These are phyloP conservation scores for Tuctoria greenei DNA, from an alignment of 176 grass and related monocot species.

Conservation along the genomic window DNA sequence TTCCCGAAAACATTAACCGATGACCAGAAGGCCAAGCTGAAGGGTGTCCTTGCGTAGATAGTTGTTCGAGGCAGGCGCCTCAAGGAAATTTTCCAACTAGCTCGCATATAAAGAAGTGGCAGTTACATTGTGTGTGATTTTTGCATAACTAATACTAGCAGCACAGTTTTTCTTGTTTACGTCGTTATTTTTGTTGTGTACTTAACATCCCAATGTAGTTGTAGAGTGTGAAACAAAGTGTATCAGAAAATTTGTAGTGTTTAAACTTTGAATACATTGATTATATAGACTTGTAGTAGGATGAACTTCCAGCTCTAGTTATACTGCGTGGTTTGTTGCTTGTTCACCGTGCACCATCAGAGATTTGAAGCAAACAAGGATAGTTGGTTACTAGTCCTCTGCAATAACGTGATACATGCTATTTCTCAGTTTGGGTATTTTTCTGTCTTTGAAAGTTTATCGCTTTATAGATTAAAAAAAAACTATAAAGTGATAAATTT, in stretches of 20 bases:
- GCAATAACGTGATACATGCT: too few relatives aligned
- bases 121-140: slow-evolving; percentile 23
- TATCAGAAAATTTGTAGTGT: slow-evolving; percentile 39
- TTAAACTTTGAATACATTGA: slow-evolving; percentile 27
- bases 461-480: too few relatives aligned
- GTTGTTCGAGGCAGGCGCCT: slow-evolving; percentile 22
- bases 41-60: slow-evolving; percentile 59
- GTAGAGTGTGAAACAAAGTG: slow-evolving; percentile 39
- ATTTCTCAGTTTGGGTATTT: too few relatives aligned
- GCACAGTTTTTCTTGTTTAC: not conserved
- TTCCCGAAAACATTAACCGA: slow-evolving; percentile 82
- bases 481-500: too few relatives aligned
- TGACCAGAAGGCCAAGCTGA: slow-evolving; percentile 87
- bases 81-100: slow-evolving; percentile 43
- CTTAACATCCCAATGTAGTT: slow-evolving; percentile 43
- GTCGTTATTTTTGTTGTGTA: not conserved
- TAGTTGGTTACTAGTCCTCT: too few relatives aligned
- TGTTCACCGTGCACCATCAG: too few relatives aligned
- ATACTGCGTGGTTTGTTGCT: too few relatives aligned
- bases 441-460: too few relatives aligned
- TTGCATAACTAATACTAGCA: slow-evolving; percentile 27
- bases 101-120: slow-evolving; percentile 25
- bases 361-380: too few relatives aligned
- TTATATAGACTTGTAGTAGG: slow-evolving; percentile 25
- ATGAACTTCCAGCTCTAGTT: not conserved